phyloP scores from a whole-genome alignment of 179 eudicot genomes.

The Pouteria campechiana region DNA sequence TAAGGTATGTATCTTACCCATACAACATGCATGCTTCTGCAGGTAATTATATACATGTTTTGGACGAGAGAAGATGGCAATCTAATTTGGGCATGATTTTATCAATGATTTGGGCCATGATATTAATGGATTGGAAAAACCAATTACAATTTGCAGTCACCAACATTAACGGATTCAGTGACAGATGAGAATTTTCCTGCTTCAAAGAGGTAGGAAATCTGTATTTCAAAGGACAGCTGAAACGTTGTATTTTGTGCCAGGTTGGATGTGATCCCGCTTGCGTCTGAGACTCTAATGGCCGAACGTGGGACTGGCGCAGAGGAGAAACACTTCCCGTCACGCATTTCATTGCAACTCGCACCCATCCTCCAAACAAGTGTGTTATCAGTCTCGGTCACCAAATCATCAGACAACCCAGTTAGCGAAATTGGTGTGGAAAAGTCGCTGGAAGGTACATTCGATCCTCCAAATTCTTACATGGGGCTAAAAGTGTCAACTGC shows the following conservation, averaged over 20 bases:
- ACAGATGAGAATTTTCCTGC: background rate
- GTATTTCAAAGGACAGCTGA: background rate
- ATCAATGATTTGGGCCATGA: background rate
- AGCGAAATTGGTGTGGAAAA: constrained; percentile 42
- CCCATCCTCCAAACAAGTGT: constrained; percentile 45
- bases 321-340: constrained; percentile 87
- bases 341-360: constrained; percentile 64
- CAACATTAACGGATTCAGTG: too few species aligned
- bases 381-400: constrained; percentile 58
- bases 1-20: constrained; percentile 37
- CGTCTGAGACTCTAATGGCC: constrained; percentile 35
- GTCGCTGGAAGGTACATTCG: constrained; percentile 50
- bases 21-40: too few species aligned
- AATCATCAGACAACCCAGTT: constrained; percentile 63
- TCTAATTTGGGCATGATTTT: background rate
- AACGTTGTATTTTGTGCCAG: constrained; percentile 27
- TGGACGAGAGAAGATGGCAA: background rate
- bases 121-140: too few species aligned
- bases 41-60: too few species aligned
- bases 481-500: constrained; percentile 47
- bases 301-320: constrained; percentile 68
- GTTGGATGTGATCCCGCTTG: constrained; percentile 54
- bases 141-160: too few species aligned
- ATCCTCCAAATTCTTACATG: constrained; percentile 22
- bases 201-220: too few species aligned